Evolutionary conservation across 495 filamentous ascomycete species (phyloP), one percentile per base, ranked within the genome.

Genomic region (Paragyromitra xinjiangensis): DNA sequence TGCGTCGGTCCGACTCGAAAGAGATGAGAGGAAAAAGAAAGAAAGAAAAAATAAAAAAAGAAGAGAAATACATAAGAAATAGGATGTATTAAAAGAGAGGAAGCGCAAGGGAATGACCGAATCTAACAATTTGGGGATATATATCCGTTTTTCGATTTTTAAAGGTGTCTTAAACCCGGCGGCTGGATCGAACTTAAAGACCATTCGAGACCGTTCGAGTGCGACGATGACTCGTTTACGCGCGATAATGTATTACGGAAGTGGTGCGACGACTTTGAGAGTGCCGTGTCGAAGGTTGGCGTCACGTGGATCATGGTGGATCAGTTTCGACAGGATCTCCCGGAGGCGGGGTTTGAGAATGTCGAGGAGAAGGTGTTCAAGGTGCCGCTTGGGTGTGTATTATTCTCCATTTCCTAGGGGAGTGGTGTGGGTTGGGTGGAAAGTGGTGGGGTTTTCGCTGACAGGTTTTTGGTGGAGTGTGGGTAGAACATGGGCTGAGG

Each of bases 141-240:
- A 40, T 63, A 71, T 61, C 59, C 69, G 61, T 73, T 34, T 73
- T 64, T 65, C 45, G 22, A 55, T n/a, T 48, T 45, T 62, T 77
- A 73, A 56, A 85, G 83, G 40, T 83, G 85, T 64, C 80, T 88
- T 6, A 85, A 83, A 22, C 87, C 88, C 24, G 85, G 85, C 58
- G 88, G 87, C 29, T 88, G 83, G 81, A 81, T 87, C 53, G 88
- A 89, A 79, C 83, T 89, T 42, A 83, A 85, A 19, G 87, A 86
- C 7, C 83, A 87, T 45, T 85, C 85, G 63, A 81, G 83, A 5
- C 83, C 83, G 42, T 81, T 84, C 4, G 83, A 77, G 48, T 88
- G 87, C 64, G 86, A 88, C 34, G 86, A 89, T 70, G 84, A 73
- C 6, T 84, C 85, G 1, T 82, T 88, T 22, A 45, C 75, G 40